phyloP scores from a whole-genome alignment of 345 rosid species.

The Geranium rotundifolium region DNA sequence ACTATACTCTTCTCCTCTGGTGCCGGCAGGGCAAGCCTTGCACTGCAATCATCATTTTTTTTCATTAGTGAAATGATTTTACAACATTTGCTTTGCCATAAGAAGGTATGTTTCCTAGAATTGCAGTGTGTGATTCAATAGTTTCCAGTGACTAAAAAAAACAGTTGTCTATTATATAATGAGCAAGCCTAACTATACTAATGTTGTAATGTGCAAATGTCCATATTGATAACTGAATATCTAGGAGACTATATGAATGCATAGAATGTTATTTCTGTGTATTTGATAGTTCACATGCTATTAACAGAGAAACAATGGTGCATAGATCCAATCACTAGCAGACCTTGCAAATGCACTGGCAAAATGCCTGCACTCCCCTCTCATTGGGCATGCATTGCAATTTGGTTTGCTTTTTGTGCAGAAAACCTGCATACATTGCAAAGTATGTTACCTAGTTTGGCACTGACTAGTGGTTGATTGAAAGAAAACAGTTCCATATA shows the following conservation, averaged over 20 bases:
- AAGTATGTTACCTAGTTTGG: not conserved
- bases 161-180: too few species aligned
- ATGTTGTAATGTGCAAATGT: not conserved
- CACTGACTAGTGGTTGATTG: not conserved
- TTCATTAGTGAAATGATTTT: slow-evolving; percentile 5
- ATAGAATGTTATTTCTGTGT: too few species aligned
- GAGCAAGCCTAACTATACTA: too few species aligned
- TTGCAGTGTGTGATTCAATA: too few species aligned
- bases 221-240: not conserved
- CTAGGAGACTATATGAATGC: not conserved
- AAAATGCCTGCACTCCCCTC: slow-evolving; percentile 97
- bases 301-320: not conserved
- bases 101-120: not conserved
- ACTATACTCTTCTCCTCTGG: slow-evolving; percentile 19
- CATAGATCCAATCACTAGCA: not conserved
- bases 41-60: slow-evolving; percentile 36
- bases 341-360: slow-evolving; percentile 99
- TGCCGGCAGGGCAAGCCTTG: slow-evolving; percentile 77
- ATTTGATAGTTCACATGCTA: not conserved
- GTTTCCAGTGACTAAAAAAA: too few species aligned
- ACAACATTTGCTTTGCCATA: not conserved
- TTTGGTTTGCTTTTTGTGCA: slow-evolving; percentile 92
- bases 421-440: slow-evolving; percentile 60
- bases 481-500: not conserved
- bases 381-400: slow-evolving; percentile 95